Percentiles rank a stretch among this genome's conserved stretches.
phyloP scores from a whole-genome alignment of 2,329 filamentous ascomycete species.

The Xylaria sp. region DNA sequence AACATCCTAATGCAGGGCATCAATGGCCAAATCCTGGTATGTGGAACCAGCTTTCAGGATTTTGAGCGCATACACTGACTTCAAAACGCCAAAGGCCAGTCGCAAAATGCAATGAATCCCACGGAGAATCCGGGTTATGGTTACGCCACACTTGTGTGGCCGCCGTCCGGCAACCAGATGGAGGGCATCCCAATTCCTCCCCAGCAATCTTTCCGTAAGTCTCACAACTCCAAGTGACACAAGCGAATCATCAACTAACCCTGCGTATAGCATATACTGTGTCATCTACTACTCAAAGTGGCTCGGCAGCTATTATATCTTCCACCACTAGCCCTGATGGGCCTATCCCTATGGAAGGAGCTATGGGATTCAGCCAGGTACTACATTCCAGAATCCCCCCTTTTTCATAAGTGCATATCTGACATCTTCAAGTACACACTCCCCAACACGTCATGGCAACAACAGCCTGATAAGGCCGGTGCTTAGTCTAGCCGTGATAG shows the following conservation, averaged over 20 bases:
- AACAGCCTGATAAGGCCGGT: not conserved
- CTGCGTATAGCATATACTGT: not conserved
- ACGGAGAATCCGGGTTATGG: not conserved
- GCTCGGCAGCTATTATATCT: not conserved
- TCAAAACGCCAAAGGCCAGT: not conserved
- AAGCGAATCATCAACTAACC: not conserved
- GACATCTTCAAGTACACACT: not conserved
- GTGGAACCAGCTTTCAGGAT: not conserved
- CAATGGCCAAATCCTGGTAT: not conserved
- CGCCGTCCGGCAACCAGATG: not conserved
- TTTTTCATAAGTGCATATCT: not conserved
- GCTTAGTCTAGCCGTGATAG: not conserved
- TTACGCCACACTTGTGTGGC: not conserved
- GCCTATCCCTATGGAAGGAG: not conserved
- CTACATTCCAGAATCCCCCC: not conserved
- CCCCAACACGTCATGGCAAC: not conserved
- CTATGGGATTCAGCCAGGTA: not conserved
- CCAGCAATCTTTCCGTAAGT: not conserved
- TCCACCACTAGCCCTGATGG: constrained; percentile 1
- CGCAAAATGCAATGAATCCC: not conserved
- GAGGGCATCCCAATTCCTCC: not conserved
- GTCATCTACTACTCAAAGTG: not conserved
- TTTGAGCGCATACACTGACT: not conserved
- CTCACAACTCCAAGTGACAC: no score
- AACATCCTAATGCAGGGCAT: not conserved